Percentiles rank a stretch among this genome's conserved stretches.
Conservation (phyloP, 1,284 basidiomycete species). For the Pseudozyma thailandica region DNA sequence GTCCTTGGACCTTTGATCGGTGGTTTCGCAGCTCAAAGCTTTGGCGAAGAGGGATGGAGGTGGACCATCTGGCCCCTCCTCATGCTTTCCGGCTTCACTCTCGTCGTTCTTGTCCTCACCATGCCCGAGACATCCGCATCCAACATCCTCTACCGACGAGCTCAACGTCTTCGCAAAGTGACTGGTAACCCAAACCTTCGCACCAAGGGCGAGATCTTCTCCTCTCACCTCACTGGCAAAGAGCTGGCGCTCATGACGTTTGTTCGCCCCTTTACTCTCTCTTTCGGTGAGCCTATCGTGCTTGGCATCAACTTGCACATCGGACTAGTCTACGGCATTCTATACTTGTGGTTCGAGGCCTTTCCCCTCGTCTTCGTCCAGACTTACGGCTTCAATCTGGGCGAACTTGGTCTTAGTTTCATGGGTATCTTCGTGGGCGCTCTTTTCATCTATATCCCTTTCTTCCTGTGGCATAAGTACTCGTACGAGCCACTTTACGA, state of each 20-base stretch:
- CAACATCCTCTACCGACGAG: slow-evolving; percentile 68
- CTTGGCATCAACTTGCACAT: slow-evolving; percentile 55
- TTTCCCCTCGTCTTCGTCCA: slow-evolving; percentile 56
- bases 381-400: slow-evolving; percentile 59
- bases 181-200: slow-evolving; percentile 68
- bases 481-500: slow-evolving; percentile 39
- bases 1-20: slow-evolving; percentile 56
- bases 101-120: slow-evolving; percentile 56
- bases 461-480: slow-evolving; percentile 31
- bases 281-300: slow-evolving; percentile 46
- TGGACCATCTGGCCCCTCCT: slow-evolving; percentile 68
- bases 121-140: slow-evolving; percentile 68
- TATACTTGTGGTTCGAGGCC: slow-evolving; percentile 51
- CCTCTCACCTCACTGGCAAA: slow-evolving; percentile 34
- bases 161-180: slow-evolving; percentile 65
- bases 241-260: slow-evolving; percentile 55
- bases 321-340: slow-evolving; percentile 47
- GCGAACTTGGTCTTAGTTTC: slow-evolving; percentile 50
- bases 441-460: slow-evolving; percentile 36
- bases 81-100: slow-evolving; percentile 63
- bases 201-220: slow-evolving; percentile 66
- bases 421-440: slow-evolving; percentile 54
- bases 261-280: slow-evolving; percentile 58
- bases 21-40: slow-evolving; percentile 46
- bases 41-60: slow-evolving; percentile 39